A percentile compares a stretch with the other conserved stretches of the same genome.
Evolutionary conservation across 129 eudicot genomes (phyloP).

Genomic region (Saposhnikovia divaricata): DNA sequence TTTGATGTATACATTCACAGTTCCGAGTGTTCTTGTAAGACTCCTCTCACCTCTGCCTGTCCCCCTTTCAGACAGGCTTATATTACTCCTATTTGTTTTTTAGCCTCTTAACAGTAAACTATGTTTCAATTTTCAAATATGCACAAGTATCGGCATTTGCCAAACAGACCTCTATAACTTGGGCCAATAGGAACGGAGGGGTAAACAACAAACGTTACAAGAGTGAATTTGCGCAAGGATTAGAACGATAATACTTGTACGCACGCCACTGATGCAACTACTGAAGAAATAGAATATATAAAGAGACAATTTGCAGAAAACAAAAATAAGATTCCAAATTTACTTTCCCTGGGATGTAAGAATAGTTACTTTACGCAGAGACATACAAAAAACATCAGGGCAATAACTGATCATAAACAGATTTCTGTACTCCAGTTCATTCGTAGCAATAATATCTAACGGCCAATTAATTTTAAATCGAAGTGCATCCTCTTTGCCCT

Average conservation of each 20-base stretch:
- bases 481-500: not conserved
- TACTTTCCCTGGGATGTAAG: not conserved
- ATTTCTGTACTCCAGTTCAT: not conserved
- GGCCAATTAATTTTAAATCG: not conserved
- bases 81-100: too few relatives aligned
- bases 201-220: not conserved
- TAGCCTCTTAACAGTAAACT: not conserved
- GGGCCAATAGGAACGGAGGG: not conserved
- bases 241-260: not conserved
- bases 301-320: not conserved
- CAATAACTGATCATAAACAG: not conserved
- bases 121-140: too few relatives aligned
- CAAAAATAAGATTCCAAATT: not conserved
- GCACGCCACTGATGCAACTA: not conserved
- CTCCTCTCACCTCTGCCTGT: too few relatives aligned
- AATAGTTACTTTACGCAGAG: not conserved
- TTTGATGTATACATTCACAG: too few relatives aligned
- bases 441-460: not conserved
- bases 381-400: conserved; percentile 6
- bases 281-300: not conserved
- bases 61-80: not conserved
- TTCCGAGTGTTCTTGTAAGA: too few relatives aligned
- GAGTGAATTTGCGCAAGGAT: not conserved
- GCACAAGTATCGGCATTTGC: not conserved
- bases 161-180: not conserved